phyloP scores from a whole-genome alignment of 345 rosid genomes.

The Toxicodendron radicans region DNA sequence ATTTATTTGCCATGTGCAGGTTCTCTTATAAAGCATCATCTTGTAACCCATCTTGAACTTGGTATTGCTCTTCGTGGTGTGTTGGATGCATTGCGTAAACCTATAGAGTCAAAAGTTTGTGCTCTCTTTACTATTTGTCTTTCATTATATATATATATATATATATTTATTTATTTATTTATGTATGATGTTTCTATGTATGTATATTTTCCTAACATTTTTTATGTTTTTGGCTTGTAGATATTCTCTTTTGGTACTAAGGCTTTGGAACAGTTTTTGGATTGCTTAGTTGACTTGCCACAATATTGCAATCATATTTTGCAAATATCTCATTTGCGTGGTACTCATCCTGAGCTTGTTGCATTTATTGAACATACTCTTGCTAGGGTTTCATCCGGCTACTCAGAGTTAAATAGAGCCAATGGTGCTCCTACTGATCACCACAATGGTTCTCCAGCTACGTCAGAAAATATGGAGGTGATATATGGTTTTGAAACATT shows the following conservation, averaged over 20 bases:
- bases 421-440: slow-evolving; percentile 38
- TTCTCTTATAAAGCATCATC: slow-evolving; percentile 39
- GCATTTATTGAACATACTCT: slow-evolving; percentile 82
- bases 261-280: slow-evolving; percentile 95
- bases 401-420: slow-evolving; percentile 59
- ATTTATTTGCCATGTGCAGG: slow-evolving; percentile 56
- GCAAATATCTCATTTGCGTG: slow-evolving; percentile 93
- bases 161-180: no score
- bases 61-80: slow-evolving; percentile 43
- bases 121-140: not conserved
- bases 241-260: slow-evolving; percentile 95
- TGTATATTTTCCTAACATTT: not conserved
- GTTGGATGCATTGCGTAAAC: slow-evolving; percentile 53
- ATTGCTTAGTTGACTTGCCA: slow-evolving; percentile 93
- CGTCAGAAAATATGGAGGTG: slow-evolving; percentile 72
- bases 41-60: slow-evolving; percentile 39
- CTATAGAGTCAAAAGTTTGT: slow-evolving; percentile 95
- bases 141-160: no score
- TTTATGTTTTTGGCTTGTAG: slow-evolving; percentile 40
- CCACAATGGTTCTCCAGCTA: slow-evolving; percentile 44
- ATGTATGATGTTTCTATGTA: no score
- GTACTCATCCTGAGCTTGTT: slow-evolving; percentile 80
- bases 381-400: slow-evolving; percentile 78
- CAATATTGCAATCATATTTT: slow-evolving; percentile 97
- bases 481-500: not conserved